Percentiles rank a stretch among this genome's conserved stretches.
These are phyloP conservation scores for Xylaria intraflava DNA, from an alignment of 495 filamentous ascomycete species.

Conservation along the genomic window DNA sequence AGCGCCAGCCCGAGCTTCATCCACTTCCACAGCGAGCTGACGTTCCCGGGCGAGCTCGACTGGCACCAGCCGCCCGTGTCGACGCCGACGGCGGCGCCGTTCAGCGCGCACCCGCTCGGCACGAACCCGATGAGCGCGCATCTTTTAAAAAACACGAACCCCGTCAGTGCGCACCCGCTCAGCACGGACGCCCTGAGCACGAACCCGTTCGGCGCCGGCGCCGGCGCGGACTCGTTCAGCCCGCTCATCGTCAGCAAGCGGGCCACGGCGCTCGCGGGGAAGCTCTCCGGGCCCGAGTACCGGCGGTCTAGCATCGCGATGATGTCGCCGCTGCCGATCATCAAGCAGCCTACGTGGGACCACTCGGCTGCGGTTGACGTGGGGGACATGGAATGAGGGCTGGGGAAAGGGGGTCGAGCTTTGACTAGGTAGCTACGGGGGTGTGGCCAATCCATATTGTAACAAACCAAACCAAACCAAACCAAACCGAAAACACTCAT, in stretches of 20 bases:
- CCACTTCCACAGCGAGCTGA: constrained; percentile 3
- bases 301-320: neutral
- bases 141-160: no score
- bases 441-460: neutral
- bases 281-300: neutral
- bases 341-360: constrained; percentile 2
- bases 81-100: neutral
- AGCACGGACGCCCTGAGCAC: neutral
- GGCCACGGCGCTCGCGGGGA: neutral
- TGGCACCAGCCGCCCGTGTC: neutral
- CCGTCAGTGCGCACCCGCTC: neutral
- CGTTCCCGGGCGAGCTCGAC: constrained; percentile 7
- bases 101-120: neutral
- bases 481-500: constrained; percentile 3
- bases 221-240: no score
- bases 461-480: neutral
- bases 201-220: no score
- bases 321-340: constrained; percentile 2
- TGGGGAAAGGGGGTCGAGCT: neutral
- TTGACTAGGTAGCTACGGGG: no score
- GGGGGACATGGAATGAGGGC: neutral
- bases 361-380: neutral
- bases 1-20: constrained; percentile 8
- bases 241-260: neutral
- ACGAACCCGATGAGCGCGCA: no score